Percentiles rank a stretch among this genome's conserved stretches.
Conservation (phyloP, 2,329 filamentous ascomycete genomes). For the Herpotrichia juniperi region DNA sequence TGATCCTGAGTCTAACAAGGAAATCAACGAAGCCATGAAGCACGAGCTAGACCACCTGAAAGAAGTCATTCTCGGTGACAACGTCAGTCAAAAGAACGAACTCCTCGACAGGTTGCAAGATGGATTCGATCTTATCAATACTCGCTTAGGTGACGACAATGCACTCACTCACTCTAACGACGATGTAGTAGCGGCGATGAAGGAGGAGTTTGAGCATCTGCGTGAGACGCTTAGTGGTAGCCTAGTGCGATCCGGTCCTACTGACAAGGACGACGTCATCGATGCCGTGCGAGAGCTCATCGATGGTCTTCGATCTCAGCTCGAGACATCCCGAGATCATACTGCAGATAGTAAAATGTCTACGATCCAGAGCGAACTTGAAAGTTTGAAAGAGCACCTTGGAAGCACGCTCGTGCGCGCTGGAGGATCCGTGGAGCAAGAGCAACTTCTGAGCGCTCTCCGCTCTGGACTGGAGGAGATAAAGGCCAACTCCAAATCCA, state of each 20-base stretch:
- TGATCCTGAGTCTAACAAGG: slow-evolving; percentile 48
- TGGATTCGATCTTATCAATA: slow-evolving; percentile 55
- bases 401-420: slow-evolving; percentile 49
- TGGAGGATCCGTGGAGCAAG: slow-evolving; percentile 41
- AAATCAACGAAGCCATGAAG: slow-evolving; percentile 72
- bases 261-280: slow-evolving; percentile 71
- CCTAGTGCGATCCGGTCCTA: slow-evolving; percentile 54
- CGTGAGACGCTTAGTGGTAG: slow-evolving; percentile 63
- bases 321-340: slow-evolving; percentile 47
- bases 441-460: slow-evolving; percentile 49
- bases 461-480: slow-evolving; percentile 47
- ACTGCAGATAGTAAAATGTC: slow-evolving; percentile 49
- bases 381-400: slow-evolving; percentile 50
- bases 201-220: slow-evolving; percentile 66
- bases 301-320: slow-evolving; percentile 49
- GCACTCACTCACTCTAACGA: slow-evolving; percentile 44
- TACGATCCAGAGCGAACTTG: slow-evolving; percentile 51
- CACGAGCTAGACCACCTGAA: slow-evolving; percentile 83
- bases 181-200: slow-evolving; percentile 57
- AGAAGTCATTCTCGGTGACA: slow-evolving; percentile 71
- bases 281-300: slow-evolving; percentile 64
- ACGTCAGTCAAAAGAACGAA: slow-evolving; percentile 64
- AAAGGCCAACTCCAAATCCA: slow-evolving; percentile 31
- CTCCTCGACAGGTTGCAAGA: slow-evolving; percentile 65
- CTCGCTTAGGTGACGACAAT: slow-evolving; percentile 47